Conservation (phyloP, 163 green algal genomes). For the Chloromonas sp. region DNA sequence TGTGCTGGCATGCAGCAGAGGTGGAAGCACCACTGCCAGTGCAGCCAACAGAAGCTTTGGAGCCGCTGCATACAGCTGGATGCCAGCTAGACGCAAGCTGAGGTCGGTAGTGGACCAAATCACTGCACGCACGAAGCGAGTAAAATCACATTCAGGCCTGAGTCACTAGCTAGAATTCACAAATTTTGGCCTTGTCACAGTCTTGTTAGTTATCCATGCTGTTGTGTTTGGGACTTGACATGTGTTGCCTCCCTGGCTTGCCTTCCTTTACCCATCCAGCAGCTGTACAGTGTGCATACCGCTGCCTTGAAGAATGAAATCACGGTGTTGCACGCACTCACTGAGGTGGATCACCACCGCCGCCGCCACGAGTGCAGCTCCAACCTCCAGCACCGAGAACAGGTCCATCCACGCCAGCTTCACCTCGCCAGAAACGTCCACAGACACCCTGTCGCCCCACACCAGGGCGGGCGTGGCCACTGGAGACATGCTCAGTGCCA, state of each 20-base stretch:
- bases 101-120: background rate
- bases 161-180: no score
- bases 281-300: no score
- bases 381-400: background rate
- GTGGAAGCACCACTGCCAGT: background rate
- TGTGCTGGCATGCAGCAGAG: background rate
- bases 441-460: background rate
- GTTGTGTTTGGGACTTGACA: no score
- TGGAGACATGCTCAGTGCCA: background rate
- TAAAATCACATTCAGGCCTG: no score
- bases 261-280: no score
- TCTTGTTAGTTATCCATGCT: no score
- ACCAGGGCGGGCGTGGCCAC: background rate
- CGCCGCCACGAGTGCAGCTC: background rate
- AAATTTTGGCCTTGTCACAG: no score
- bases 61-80: slow-evolving; percentile 1
- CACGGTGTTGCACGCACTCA: background rate
- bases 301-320: no score
- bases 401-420: background rate
- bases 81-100: slow-evolving; percentile 3
- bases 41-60: slow-evolving; percentile 8
- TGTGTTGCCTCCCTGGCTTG: no score
- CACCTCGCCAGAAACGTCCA: background rate
- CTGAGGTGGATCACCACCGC: background rate
- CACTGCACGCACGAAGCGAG: background rate